These are phyloP conservation scores for Apiotrichum gamsii DNA, from an alignment of 1,284 basidiomycete species.

Conservation along the genomic window DNA sequence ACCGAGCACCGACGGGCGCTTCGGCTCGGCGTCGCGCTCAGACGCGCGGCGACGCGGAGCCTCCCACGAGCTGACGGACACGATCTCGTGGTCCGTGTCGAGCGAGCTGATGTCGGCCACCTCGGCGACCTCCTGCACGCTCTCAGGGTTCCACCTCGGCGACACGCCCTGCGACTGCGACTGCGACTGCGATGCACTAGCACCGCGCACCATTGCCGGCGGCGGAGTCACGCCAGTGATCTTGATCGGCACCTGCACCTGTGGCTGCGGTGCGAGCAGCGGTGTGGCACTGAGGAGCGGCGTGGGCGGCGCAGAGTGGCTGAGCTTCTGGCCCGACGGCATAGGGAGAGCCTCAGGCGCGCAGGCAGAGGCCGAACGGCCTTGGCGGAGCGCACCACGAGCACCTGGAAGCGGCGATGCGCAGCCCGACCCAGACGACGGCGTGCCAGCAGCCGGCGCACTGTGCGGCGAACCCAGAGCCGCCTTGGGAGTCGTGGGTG, in stretches of 20 bases:
- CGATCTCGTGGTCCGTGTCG: too few species aligned
- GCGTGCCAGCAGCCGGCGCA: neutral
- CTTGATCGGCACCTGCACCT: too few species aligned
- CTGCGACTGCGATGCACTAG: too few species aligned
- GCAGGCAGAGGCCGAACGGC: neutral
- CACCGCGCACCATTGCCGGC: too few species aligned
- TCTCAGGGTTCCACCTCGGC: too few species aligned
- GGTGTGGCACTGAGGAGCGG: neutral
- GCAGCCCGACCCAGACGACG: neutral
- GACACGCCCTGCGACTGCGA: too few species aligned
- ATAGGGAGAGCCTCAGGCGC: neutral
- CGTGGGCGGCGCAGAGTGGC: neutral
- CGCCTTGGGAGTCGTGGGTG: neutral
- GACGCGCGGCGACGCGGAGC: neutral
- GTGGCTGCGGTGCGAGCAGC: too few species aligned
- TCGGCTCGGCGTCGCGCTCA: neutral
- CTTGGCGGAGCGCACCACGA: neutral
- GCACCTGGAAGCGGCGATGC: neutral
- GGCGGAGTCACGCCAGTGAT: too few species aligned
- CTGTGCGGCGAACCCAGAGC: too few species aligned
- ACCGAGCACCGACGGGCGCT: neutral
- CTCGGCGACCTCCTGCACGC: too few species aligned
- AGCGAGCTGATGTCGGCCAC: too few species aligned
- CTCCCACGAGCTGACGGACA: too few species aligned
- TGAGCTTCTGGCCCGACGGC: slow-evolving; percentile 1